Evolutionary conservation across 2,329 filamentous ascomycete species (phyloP).

Genomic region (Aspergillus intermedius): DNA sequence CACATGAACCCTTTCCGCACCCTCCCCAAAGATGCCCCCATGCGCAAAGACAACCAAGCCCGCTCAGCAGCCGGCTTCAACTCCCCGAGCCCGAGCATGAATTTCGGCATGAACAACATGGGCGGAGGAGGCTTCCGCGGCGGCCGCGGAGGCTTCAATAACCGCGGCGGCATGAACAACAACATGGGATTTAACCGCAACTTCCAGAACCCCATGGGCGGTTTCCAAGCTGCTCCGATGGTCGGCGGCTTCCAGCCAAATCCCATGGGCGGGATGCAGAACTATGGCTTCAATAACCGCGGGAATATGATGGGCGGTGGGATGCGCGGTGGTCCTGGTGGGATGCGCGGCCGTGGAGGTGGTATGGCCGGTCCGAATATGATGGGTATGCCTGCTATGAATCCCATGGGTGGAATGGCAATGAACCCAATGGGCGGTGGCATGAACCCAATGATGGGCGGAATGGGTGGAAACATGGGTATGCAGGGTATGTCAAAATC

Average conservation of each 20-base stretch:
- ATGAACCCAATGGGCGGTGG: constrained; percentile 50
- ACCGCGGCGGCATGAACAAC: constrained; percentile 26
- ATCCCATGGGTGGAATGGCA: constrained; percentile 46
- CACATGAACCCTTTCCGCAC: constrained; percentile 83
- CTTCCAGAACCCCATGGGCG: constrained; percentile 41
- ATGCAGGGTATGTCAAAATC: constrained; percentile 42
- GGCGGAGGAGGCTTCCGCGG: constrained; percentile 48
- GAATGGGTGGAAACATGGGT: constrained; percentile 42
- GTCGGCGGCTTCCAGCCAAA: constrained; percentile 36
- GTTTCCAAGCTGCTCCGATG: constrained; percentile 43
- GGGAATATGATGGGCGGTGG: constrained; percentile 49
- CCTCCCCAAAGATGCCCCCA: constrained; percentile 77
- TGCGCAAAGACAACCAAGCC: constrained; percentile 57
- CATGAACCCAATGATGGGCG: constrained; percentile 55
- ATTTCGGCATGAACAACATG: constrained; percentile 34
- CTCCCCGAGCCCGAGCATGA: constrained; percentile 34
- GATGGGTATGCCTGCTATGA: constrained; percentile 49
- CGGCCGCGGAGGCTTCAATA: constrained; percentile 39
- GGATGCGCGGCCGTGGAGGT: constrained; percentile 54
- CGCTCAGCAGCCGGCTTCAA: constrained; percentile 44
- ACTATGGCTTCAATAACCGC: constrained; percentile 45
- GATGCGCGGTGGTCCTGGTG: constrained; percentile 50
- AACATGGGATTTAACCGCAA: constrained; percentile 49
- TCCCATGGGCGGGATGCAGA: constrained; percentile 48
- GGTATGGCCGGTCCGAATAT: constrained; percentile 53